Percentiles rank a stretch among this genome's conserved stretches.
These are phyloP conservation scores for Pyrenophora seminiperda DNA, from an alignment of 2,329 filamentous ascomycete genomes.

Conservation along the genomic window DNA sequence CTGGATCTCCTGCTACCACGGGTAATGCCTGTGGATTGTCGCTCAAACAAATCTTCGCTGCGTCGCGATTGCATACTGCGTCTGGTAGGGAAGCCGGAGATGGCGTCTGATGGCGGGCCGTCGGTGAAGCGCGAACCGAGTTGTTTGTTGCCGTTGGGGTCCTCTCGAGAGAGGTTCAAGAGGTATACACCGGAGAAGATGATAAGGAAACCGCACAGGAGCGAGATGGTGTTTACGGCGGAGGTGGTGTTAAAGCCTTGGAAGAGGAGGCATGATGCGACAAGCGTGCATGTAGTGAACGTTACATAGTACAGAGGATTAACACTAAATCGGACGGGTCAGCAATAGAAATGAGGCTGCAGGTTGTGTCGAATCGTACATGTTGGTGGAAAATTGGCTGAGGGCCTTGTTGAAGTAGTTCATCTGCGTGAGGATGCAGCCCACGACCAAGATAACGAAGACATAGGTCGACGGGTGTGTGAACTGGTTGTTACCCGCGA, in stretches of 20 bases:
- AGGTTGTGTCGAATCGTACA: constrained; percentile 64
- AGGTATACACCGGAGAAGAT: constrained; percentile 97
- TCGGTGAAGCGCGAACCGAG: constrained; percentile 64
- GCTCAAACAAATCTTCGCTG: constrained; percentile 54
- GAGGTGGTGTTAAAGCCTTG: constrained; percentile 95
- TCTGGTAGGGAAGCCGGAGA: constrained; percentile 86
- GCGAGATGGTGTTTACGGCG: constrained; percentile 86
- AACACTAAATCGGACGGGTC: constrained; percentile 62
- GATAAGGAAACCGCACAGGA: constrained; percentile 89
- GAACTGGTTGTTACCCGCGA: constrained; percentile 94
- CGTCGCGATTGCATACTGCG: constrained; percentile 90
- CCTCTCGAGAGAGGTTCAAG: constrained; percentile 89
- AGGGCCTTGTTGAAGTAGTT: constrained; percentile 99
- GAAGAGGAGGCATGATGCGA: constrained; percentile 95
- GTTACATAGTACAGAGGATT: constrained; percentile 98
- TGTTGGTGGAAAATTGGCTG: constrained; percentile 94
- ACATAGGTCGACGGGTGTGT: constrained; percentile 94
- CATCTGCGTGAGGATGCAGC: constrained; percentile 98
- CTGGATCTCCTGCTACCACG: constrained; percentile 20
- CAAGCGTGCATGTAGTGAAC: constrained; percentile 91
- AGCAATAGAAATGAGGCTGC: neutral
- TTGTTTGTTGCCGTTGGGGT: constrained; percentile 77
- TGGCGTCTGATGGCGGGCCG: constrained; percentile 86
- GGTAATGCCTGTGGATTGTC: constrained; percentile 50
- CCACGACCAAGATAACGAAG: constrained; percentile 88